Conservation (phyloP, 2,329 filamentous ascomycete species). For the Aspergillus neotritici region DNA sequence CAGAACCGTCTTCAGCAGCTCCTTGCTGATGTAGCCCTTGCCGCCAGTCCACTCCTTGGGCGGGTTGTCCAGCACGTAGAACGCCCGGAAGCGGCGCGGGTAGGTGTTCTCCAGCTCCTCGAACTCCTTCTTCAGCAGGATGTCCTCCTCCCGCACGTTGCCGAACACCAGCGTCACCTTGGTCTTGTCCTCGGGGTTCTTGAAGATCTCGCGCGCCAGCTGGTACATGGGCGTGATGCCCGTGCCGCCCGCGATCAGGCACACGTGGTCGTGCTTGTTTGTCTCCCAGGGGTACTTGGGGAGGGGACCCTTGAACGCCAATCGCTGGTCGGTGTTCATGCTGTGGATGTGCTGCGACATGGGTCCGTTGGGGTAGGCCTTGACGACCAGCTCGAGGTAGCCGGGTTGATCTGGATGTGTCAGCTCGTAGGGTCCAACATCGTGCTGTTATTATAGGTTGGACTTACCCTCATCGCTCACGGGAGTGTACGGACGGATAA, state of each 20-base stretch:
- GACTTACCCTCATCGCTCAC: constrained; percentile 70
- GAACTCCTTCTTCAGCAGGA: constrained; percentile 81
- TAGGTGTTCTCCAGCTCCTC: constrained; percentile 87
- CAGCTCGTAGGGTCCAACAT: background rate
- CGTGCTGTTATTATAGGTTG: background rate
- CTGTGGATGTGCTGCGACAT: constrained; percentile 88
- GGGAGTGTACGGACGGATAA: constrained; percentile 89
- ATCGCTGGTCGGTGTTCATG: constrained; percentile 71
- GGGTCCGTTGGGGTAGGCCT: constrained; percentile 81
- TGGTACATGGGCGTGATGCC: constrained; percentile 99
- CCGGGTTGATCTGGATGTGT: constrained; percentile 60
- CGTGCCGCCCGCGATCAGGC: constrained; percentile 77
- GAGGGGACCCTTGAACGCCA: constrained; percentile 92
- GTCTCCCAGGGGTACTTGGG: constrained; percentile 84
- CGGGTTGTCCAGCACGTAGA: constrained; percentile 86
- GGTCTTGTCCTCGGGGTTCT: constrained; percentile 92
- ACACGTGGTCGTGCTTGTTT: constrained; percentile 84
- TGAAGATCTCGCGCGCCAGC: constrained; percentile 84
- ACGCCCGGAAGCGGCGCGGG: constrained; percentile 89
- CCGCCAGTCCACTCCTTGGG: constrained; percentile 70
- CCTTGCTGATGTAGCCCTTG: constrained; percentile 80
- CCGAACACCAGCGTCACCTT: constrained; percentile 95
- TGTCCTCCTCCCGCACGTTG: constrained; percentile 84
- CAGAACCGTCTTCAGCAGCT: constrained; percentile 87
- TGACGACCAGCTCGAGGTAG: constrained; percentile 82